Evolutionary conservation across 2,329 filamentous ascomycete genomes (phyloP).

Genomic region (Lasiodiplodia sp.): DNA sequence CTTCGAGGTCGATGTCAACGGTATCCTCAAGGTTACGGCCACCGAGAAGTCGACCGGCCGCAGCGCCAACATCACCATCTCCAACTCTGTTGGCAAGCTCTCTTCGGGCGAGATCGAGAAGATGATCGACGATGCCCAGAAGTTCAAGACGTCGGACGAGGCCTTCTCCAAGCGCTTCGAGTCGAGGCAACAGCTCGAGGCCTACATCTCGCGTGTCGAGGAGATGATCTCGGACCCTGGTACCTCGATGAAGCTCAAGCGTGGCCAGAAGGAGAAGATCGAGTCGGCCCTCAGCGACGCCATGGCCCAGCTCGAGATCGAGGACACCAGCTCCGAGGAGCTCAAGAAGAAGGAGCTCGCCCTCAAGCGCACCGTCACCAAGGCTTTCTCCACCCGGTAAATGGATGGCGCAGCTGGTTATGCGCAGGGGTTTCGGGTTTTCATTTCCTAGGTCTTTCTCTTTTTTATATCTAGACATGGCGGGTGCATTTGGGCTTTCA

Average conservation of each 20-base stretch:
- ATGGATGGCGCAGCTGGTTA: slow-evolving; percentile 25
- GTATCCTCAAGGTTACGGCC: slow-evolving; percentile 98
- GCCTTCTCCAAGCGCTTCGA: slow-evolving; percentile 99
- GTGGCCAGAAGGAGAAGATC: slow-evolving; percentile 99
- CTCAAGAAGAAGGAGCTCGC: slow-evolving; percentile 99
- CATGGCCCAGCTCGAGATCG: slow-evolving; percentile 96
- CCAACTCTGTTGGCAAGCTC: slow-evolving; percentile 99
- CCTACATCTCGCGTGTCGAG: slow-evolving; percentile 97
- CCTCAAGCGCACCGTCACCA: slow-evolving; percentile 96
- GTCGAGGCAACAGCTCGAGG: slow-evolving; percentile 98
- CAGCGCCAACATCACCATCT: slow-evolving; percentile 99
- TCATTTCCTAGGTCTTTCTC: slow-evolving; percentile 4
- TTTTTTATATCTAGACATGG: slow-evolving; percentile 29
- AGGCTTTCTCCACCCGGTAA: slow-evolving; percentile 95
- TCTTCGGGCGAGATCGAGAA: slow-evolving; percentile 93
- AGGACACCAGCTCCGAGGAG: slow-evolving; percentile 89
- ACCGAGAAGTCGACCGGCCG: slow-evolving; percentile 99
- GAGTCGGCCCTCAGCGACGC: slow-evolving; percentile 96
- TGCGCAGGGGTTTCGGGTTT: slow-evolving; percentile 22
- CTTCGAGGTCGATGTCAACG: slow-evolving; percentile 99
- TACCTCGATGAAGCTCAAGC: slow-evolving; percentile 97
- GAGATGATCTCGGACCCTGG: slow-evolving; percentile 98
- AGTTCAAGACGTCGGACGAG: slow-evolving; percentile 98
- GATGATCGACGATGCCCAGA: slow-evolving; percentile 97
- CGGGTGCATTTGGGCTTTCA: slow-evolving; percentile 30